Percentiles rank a stretch among this genome's conserved stretches.
Conservation (phyloP, 495 filamentous ascomycete genomes). For the Paragyromitra xinjiangensis region DNA sequence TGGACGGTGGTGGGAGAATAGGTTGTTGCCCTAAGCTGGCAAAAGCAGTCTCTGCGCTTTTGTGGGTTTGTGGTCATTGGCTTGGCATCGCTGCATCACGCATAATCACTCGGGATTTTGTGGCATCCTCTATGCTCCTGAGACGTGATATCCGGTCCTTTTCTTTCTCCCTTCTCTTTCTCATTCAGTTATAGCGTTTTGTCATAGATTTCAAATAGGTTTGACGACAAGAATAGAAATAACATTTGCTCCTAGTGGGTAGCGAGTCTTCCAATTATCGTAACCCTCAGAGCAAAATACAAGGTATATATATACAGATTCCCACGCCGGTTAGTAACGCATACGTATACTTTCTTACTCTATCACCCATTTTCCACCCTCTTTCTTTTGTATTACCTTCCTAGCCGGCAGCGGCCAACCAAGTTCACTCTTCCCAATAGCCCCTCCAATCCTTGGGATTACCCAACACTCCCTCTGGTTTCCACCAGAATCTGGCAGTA, state of each 20-base stretch:
- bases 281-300: neutral
- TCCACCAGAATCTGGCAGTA: slow-evolving; percentile 60
- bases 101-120: slow-evolving; percentile 3
- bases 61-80: slow-evolving; percentile 4
- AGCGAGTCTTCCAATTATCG: neutral
- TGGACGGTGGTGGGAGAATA: slow-evolving; percentile 32
- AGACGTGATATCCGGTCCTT: neutral
- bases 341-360: slow-evolving; percentile 61
- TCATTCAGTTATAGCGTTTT: no score
- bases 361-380: slow-evolving; percentile 78
- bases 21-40: slow-evolving; percentile 31
- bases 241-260: neutral
- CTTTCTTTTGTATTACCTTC: slow-evolving; percentile 82
- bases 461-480: slow-evolving; percentile 81
- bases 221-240: neutral
- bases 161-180: no score
- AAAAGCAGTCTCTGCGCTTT: slow-evolving; percentile 39
- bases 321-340: neutral
- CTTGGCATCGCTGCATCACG: slow-evolving; percentile 6
- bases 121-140: neutral
- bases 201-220: neutral
- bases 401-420: slow-evolving; percentile 86
- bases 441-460: slow-evolving; percentile 75
- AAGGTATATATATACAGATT: slow-evolving; percentile 18
- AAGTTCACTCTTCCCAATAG: slow-evolving; percentile 65